Percentiles rank a stretch among this genome's conserved stretches.
phyloP scores from a whole-genome alignment of 1,284 basidiomycete genomes.

The Sporisorium graminicola region DNA sequence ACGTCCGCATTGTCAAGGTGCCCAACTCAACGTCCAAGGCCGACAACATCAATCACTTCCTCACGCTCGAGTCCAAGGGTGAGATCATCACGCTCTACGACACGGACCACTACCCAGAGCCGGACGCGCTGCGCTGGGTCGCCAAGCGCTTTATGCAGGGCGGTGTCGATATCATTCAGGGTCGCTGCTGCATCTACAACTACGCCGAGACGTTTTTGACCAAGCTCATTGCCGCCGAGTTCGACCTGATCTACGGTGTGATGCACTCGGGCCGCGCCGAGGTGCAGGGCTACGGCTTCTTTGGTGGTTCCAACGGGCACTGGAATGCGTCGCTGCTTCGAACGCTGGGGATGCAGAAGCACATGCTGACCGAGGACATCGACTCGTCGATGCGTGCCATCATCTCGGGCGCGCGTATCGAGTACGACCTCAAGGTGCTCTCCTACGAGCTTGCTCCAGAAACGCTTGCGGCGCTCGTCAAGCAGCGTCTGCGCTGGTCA shows the following conservation, averaged over 20 bases:
- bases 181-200: conserved; percentile 64
- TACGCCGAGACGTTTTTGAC: conserved; percentile 55
- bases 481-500: conserved; percentile 63
- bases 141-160: conserved; percentile 59
- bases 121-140: conserved; percentile 59
- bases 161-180: conserved; percentile 64
- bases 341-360: conserved; percentile 57
- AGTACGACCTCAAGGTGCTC: conserved; percentile 59
- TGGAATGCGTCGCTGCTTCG: conserved; percentile 63
- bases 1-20: conserved; percentile 57
- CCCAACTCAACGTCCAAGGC: conserved; percentile 62
- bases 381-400: conserved; percentile 63
- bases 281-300: conserved; percentile 59
- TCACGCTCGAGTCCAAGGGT: conserved; percentile 53
- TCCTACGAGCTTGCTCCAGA: conserved; percentile 62
- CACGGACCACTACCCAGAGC: conserved; percentile 61
- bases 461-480: conserved; percentile 54
- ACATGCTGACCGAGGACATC: conserved; percentile 66
- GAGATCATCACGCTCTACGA: conserved; percentile 62
- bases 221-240: conserved; percentile 57
- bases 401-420: conserved; percentile 60
- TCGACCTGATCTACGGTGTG: conserved; percentile 62
- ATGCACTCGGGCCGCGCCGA: conserved; percentile 62
- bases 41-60: conserved; percentile 63
- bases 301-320: conserved; percentile 64